Evolutionary conservation across 192 early-diverging fungal genomes (phyloP), one percentile per base, ranked within the genome.

Genomic region (Linnemannia elongata): DNA sequence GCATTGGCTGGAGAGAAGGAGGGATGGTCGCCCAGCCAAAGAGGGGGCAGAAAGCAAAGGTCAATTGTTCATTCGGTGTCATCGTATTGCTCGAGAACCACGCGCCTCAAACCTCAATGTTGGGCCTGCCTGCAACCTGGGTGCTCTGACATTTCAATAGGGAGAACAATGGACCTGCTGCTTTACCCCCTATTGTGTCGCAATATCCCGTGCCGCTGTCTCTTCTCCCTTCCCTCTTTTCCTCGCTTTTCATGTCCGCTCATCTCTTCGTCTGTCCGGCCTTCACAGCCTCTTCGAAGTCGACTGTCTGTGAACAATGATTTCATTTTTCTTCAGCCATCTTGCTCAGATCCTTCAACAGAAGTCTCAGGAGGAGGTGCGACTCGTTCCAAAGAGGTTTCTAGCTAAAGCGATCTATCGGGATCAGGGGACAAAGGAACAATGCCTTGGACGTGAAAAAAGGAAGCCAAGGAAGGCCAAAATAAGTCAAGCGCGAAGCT

Each of bases 131-230:
- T 66, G 60, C 60, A 12, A 66, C 60, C 60, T 33, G 60, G 60
- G 60, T 30, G 60, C 60, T 66, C 60, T 66, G 60, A 66, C 60
- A 33, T 15, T 66, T 30, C 60, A 66, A 66, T 66, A 33, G 27
- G 60, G n/a, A 27, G 24, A n/a, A 66, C 30, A 66, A 35, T 66
- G 30, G 60, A 33, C 60, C 60, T 66, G 60, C 60, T 66, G 60
- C 60, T 60, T 60, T 33, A 66, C 60, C 60, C 60, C 60, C 60
- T 66, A 66, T 66, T 66, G 60, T 66, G 30, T 66, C 60, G 60
- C 60, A 66, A 30, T 30, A 66, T 66, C 60, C 60, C 60, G 60
- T 66, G 60, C 30, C 35, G 60, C 27, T 27, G 55, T 57, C 27
- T 30, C 27, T 66, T 30, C 60, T 35, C 60, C 60, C 13, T 15